A percentile compares a stretch with the other conserved stretches of the same genome.
These are phyloP conservation scores for Oryza australiensis DNA, from an alignment of 176 grass and related monocot genomes.

Conservation along the genomic window DNA sequence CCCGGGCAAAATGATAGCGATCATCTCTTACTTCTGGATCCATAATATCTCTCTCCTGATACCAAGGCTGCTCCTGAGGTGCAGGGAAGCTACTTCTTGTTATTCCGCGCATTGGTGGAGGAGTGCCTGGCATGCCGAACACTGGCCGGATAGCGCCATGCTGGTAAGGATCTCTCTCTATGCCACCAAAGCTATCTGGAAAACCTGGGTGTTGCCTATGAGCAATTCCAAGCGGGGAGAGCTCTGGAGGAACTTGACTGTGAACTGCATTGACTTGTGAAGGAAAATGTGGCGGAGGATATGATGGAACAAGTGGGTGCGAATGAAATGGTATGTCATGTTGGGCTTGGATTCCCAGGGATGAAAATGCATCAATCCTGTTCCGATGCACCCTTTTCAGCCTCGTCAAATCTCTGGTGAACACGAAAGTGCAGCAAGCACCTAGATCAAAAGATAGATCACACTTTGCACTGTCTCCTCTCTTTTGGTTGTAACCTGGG, in stretches of 20 bases:
- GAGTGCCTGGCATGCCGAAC: not conserved
- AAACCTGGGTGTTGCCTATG: constrained; percentile 13
- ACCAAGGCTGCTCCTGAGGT: not conserved
- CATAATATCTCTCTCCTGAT: not conserved
- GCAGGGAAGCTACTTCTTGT: not conserved
- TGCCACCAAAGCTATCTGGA: not conserved
- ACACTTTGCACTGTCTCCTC: constrained; percentile 45
- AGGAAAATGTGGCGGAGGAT: not conserved
- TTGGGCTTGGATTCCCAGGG: not conserved
- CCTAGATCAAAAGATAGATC: constrained; percentile 49
- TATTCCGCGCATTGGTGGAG: not conserved
- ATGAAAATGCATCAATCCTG: constrained; percentile 7
- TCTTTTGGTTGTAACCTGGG: constrained; percentile 67
- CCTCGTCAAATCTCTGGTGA: constrained; percentile 33
- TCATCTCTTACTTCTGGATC: not conserved
- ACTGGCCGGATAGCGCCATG: not conserved
- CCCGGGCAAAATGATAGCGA: not conserved
- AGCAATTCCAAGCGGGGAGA: not conserved
- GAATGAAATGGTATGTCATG: not conserved
- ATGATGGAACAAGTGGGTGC: not conserved
- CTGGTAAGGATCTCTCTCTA: not conserved
- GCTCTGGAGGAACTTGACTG: not conserved
- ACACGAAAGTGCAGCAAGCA: constrained; percentile 49
- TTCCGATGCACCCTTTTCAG: not conserved
- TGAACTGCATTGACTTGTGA: not conserved